Conservation (phyloP, 257 asterid species). For the Lycium barbarum region DNA sequence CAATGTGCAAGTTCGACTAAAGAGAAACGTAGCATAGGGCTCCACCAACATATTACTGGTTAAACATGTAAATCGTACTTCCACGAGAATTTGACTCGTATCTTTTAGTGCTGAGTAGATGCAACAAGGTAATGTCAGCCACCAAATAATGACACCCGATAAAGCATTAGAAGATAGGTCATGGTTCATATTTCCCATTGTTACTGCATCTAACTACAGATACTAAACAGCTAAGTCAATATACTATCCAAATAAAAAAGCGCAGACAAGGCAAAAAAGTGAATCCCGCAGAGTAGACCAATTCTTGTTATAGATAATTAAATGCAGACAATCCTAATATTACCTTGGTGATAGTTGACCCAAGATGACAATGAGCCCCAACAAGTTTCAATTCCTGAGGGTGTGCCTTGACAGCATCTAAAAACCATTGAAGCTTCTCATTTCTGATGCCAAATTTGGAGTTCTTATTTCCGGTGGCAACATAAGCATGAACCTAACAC, state of each 20-base stretch:
- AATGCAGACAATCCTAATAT: not conserved
- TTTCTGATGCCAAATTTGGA: constrained; percentile 96
- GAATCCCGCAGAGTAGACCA: not conserved
- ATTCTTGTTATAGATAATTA: not conserved
- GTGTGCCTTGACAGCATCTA: constrained; percentile 91
- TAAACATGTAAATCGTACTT: not conserved
- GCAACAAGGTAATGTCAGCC: not conserved
- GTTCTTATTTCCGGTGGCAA: constrained; percentile 96
- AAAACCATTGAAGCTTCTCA: constrained; percentile 95
- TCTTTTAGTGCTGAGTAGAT: not conserved
- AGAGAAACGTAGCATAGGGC: not conserved
- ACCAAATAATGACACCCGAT: not conserved
- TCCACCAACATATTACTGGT: not conserved
- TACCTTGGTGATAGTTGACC: constrained; percentile 97
- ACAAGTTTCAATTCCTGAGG: constrained; percentile 89
- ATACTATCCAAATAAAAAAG: not conserved
- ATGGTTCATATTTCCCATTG: not conserved
- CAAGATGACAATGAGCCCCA: constrained; percentile 98
- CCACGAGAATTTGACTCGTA: not conserved
- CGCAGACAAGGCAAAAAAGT: not conserved
- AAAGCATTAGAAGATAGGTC: not conserved
- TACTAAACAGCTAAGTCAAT: not conserved
- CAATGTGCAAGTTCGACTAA: not conserved
- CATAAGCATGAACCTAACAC: constrained; percentile 91
- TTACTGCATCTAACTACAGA: not conserved